A percentile compares a stretch with the other conserved stretches of the same genome.
These are phyloP conservation scores for Pyrenophora tritici-repentis DNA, from an alignment of 2,329 filamentous ascomycete species.

Conservation along the genomic window DNA sequence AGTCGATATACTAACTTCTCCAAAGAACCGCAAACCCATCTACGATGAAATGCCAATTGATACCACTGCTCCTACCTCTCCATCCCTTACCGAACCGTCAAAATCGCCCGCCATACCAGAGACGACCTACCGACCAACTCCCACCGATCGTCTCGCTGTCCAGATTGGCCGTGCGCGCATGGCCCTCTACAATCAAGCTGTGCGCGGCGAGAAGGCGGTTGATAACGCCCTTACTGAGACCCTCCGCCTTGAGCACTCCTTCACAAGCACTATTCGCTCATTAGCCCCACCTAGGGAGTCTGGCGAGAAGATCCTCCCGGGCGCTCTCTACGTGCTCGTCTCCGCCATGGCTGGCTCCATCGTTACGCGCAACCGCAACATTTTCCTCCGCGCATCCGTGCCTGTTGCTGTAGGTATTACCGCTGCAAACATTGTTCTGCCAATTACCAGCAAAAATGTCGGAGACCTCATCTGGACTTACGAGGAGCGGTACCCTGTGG, in stretches of 20 bases:
- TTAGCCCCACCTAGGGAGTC: conserved; percentile 84
- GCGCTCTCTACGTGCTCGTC: conserved; percentile 88
- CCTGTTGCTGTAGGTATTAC: conserved; percentile 81
- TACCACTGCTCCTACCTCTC: conserved; percentile 47
- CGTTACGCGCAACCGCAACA: conserved; percentile 82
- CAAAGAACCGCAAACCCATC: conserved; percentile 64
- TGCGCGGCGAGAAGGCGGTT: conserved; percentile 76
- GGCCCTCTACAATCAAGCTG: conserved; percentile 76
- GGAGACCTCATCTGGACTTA: conserved; percentile 87
- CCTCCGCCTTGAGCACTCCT: conserved; percentile 83
- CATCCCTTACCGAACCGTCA: conserved; percentile 37
- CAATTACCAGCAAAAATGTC: conserved; percentile 88
- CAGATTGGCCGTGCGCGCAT: conserved; percentile 82
- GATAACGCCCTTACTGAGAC: conserved; percentile 80
- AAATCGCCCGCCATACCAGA: conserved; percentile 36
- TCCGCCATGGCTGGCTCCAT: conserved; percentile 95
- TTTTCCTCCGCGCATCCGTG: conserved; percentile 76
- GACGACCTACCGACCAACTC: conserved; percentile 63
- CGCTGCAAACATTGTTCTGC: conserved; percentile 82
- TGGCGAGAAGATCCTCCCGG: conserved; percentile 87
- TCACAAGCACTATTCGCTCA: conserved; percentile 86
- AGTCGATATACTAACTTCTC: not conserved
- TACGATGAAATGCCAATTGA: conserved; percentile 67
- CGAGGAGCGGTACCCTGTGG: conserved; percentile 82
- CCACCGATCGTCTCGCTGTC: conserved; percentile 84